Percentiles rank a stretch among this genome's conserved stretches.
Conservation (phyloP, 2,329 filamentous ascomycete species). For the Diaporthe citri region DNA sequence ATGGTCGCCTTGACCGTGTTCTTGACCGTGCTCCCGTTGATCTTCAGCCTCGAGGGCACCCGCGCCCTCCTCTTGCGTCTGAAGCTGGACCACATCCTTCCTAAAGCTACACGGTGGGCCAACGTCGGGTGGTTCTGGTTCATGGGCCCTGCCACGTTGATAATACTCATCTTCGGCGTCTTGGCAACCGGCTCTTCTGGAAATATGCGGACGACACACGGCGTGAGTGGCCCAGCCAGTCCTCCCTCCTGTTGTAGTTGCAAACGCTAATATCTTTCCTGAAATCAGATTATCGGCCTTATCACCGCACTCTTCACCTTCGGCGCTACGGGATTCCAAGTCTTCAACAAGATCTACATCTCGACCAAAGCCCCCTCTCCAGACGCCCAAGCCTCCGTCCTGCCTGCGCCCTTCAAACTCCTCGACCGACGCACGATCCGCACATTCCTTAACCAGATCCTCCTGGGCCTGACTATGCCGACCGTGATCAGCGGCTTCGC, state of each 20-base stretch:
- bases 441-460: slow-evolving; percentile 45
- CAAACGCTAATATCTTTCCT: not conserved
- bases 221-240: no score
- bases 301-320: slow-evolving; percentile 46
- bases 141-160: slow-evolving; percentile 45
- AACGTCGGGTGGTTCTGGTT: slow-evolving; percentile 47
- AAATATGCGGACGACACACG: slow-evolving; percentile 49
- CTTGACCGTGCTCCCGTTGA: slow-evolving; percentile 46
- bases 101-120: slow-evolving; percentile 44
- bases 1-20: slow-evolving; percentile 45
- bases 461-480: slow-evolving; percentile 44
- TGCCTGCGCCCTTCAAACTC: slow-evolving; percentile 19
- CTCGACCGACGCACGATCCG: slow-evolving; percentile 35
- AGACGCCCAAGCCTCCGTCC: not conserved
- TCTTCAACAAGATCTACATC: slow-evolving; percentile 42
- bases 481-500: slow-evolving; percentile 47
- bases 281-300: slow-evolving; percentile 47
- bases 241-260: no score
- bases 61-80: slow-evolving; percentile 46
- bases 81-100: slow-evolving; percentile 42
- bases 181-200: slow-evolving; percentile 43
- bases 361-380: not conserved
- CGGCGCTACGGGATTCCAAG: slow-evolving; percentile 44
- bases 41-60: slow-evolving; percentile 46
- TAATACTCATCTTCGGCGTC: slow-evolving; percentile 47